These are phyloP conservation scores for Phascolomyces articulosus DNA, from an alignment of 371 early-diverging fungal genomes.

Conservation along the genomic window DNA sequence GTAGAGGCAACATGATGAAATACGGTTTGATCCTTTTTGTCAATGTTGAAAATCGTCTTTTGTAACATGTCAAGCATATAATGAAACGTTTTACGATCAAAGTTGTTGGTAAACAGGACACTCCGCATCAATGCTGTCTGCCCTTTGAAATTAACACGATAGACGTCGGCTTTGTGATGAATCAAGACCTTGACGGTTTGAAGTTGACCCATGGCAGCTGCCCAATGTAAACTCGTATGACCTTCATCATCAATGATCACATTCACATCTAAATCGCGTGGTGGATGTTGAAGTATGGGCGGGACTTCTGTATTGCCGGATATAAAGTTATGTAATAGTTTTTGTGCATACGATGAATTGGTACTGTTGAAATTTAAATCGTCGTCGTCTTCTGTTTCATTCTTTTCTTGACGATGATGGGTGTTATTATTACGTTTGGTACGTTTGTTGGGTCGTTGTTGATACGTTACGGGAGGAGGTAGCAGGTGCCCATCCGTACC, in stretches of 20 bases:
- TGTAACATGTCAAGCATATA: slow-evolving; percentile 75
- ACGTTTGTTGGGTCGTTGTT: slow-evolving; percentile 2
- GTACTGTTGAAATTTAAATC: slow-evolving; percentile 11
- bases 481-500: slow-evolving; percentile 1
- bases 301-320: slow-evolving; percentile 60
- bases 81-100: slow-evolving; percentile 82
- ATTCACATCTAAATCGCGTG: slow-evolving; percentile 77
- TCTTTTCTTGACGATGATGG: slow-evolving; percentile 5
- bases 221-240: slow-evolving; percentile 96
- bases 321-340: slow-evolving; percentile 59
- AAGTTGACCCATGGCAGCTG: slow-evolving; percentile 88
- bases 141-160: slow-evolving; percentile 78
- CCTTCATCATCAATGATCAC: slow-evolving; percentile 92
- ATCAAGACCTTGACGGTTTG: slow-evolving; percentile 76
- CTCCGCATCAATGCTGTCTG: slow-evolving; percentile 92
- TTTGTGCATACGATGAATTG: slow-evolving; percentile 40
- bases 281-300: slow-evolving; percentile 51
- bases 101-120: slow-evolving; percentile 88
- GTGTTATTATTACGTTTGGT: background rate
- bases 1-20: slow-evolving; percentile 92
- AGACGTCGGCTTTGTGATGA: slow-evolving; percentile 75
- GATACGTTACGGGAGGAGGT: slow-evolving; percentile 8
- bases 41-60: slow-evolving; percentile 77
- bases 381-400: slow-evolving; percentile 17
- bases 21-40: slow-evolving; percentile 84